Conservation (phyloP, 768 basidiomycete genomes). For the Erythrobasidium yunnanense region DNA sequence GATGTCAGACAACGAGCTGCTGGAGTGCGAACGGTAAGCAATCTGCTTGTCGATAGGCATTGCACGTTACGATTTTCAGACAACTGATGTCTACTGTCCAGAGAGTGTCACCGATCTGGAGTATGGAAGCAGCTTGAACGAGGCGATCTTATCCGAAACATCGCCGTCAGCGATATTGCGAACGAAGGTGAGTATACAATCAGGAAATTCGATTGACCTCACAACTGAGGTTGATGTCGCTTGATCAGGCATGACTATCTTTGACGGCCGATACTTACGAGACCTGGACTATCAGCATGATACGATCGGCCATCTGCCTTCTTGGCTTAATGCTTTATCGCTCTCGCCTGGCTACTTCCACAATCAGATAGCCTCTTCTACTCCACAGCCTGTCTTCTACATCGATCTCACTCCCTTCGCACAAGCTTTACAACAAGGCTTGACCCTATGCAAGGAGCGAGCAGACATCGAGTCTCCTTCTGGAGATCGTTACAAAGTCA, state of each 20-base stretch:
- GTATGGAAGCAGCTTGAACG: slow-evolving; percentile 12
- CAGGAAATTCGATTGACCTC: no score
- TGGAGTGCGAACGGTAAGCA: slow-evolving; percentile 35
- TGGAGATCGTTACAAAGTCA: slow-evolving; percentile 32
- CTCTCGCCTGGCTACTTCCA: slow-evolving; percentile 34
- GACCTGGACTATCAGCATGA: slow-evolving; percentile 34
- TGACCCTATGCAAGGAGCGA: slow-evolving; percentile 14
- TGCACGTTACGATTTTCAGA: neutral
- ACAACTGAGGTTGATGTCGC: no score
- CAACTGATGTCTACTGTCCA: no score
- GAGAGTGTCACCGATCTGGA: neutral
- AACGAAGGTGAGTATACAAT: slow-evolving; percentile 32
- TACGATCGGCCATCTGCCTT: slow-evolving; percentile 33
- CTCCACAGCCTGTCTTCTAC: slow-evolving; percentile 33
- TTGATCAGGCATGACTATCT: slow-evolving; percentile 29
- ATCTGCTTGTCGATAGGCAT: slow-evolving; percentile 28
- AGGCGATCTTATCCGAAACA: slow-evolving; percentile 35
- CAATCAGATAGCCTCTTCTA: slow-evolving; percentile 33
- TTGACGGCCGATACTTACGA: slow-evolving; percentile 34
- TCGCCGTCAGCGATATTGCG: slow-evolving; percentile 29
- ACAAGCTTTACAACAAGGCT: neutral
- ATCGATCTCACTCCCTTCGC: neutral
- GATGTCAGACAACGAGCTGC: slow-evolving; percentile 36
- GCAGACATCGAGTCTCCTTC: neutral
- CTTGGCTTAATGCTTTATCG: slow-evolving; percentile 34